Base-by-base conservation (phyloP, 2,329 filamentous ascomycete species). In the Pestalotiopsis sp. region DNA sequence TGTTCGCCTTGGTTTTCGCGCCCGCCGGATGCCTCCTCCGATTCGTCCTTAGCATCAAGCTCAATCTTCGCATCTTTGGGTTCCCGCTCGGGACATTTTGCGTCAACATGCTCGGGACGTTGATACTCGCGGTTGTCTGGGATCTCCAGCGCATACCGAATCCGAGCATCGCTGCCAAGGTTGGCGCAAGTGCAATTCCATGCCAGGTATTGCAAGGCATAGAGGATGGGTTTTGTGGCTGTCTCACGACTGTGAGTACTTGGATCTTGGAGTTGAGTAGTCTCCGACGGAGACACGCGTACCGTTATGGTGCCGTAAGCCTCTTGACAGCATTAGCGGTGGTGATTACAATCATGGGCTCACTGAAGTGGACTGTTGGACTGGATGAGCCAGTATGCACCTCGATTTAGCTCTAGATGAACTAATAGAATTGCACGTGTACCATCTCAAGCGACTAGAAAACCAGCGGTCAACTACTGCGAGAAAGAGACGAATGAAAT, bases 11-110 rank as follows among this genome's bases (percentile, higher is more conserved):
- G 59, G 86, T 91, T n/a, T 92, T 93, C 75, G 88, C 90, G 1
- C 91, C 91, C 0, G 66, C 89, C 0, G 91, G 91, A 1, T 90
- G 88, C 75, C 76, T 92, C 0, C 72, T 85, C 0, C 84, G 91
- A 4, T 92, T 88, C 77, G 90, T 89, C 74, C 75, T 84, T 6
- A 90, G 87, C 1, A 74, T 89, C n/a, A 76, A 80, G 31, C 81
- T 92, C 14, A 93, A 93, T 73, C 75, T 82, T 1, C 79, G 86
- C 14, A 72, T 87, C 0, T 76, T 84, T 0, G 79, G 81, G 0
- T 92, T 93, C 73, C 91, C 91, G 0, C 79, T 92, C 0, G 91
- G 91, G 1, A 93, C 91, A 0, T 93, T 92, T 73, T 79, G 81
- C 0, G 89, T 87, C n/a, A 93, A 70, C 17, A 70, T 69, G 23